Evolutionary conservation across 306 rosid species (phyloP).

Genomic region (Aeschynomene evenia): DNA sequence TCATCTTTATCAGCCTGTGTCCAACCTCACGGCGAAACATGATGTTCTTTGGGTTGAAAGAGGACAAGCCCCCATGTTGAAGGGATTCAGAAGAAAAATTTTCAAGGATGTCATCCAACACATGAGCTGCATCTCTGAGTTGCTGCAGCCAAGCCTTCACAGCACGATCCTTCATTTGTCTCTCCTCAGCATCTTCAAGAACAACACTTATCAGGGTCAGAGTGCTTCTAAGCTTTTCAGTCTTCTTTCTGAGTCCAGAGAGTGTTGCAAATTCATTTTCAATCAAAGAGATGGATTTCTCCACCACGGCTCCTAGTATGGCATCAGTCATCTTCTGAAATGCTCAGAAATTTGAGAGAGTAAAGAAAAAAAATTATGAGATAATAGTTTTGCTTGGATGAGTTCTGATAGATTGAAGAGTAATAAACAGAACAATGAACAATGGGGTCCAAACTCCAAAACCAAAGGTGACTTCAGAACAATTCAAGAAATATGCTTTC

Average conservation of each 20-base stretch:
- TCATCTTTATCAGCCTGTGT: not conserved
- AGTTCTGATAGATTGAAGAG: not conserved
- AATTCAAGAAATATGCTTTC: no score
- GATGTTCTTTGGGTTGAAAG: not conserved
- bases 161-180: not conserved
- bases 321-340: not conserved
- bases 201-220: not conserved
- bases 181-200: not conserved
- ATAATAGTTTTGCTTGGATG: not conserved
- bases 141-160: not conserved
- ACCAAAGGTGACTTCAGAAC: no score
- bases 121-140: not conserved
- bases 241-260: not conserved
- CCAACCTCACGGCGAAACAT: not conserved
- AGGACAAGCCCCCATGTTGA: not conserved
- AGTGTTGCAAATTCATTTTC: not conserved
- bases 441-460: no score
- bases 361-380: not conserved
- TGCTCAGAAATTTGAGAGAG: not conserved
- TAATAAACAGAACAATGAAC: not conserved
- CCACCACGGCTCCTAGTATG: not conserved
- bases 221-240: not conserved
- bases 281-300: not conserved
- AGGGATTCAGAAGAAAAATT: not conserved
- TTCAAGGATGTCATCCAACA: slow-evolving; percentile 15